Evolutionary conservation across 2,329 filamentous ascomycete species (phyloP).

Genomic region (Aspergillus versicolor): DNA sequence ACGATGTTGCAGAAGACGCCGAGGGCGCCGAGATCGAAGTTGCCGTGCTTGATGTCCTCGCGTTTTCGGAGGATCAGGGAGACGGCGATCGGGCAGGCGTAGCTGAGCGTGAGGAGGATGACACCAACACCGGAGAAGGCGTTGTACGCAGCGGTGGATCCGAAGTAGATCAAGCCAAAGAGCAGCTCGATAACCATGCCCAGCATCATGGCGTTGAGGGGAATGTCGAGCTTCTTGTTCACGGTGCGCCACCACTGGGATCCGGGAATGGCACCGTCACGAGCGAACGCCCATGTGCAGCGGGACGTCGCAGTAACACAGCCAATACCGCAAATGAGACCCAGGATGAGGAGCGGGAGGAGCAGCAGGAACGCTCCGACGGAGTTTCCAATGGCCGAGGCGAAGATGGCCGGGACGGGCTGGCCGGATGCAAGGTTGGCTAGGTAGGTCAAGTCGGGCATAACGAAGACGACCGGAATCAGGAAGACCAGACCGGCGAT

Average conservation of each 20-base stretch:
- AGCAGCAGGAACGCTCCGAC: slow-evolving; percentile 72
- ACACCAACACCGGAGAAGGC: slow-evolving; percentile 78
- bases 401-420: slow-evolving; percentile 74
- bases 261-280: slow-evolving; percentile 74
- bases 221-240: slow-evolving; percentile 65
- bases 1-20: slow-evolving; percentile 44
- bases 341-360: slow-evolving; percentile 64
- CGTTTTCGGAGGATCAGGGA: slow-evolving; percentile 63
- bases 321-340: slow-evolving; percentile 73
- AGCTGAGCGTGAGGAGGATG: slow-evolving; percentile 73
- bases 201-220: slow-evolving; percentile 66
- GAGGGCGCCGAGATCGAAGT: slow-evolving; percentile 67
- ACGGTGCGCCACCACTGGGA: slow-evolving; percentile 66
- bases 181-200: slow-evolving; percentile 69
- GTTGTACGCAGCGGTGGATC: slow-evolving; percentile 73
- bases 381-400: slow-evolving; percentile 69
- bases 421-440: slow-evolving; percentile 69
- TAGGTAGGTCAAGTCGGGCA: slow-evolving; percentile 65
- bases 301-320: slow-evolving; percentile 72
- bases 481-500: slow-evolving; percentile 67
- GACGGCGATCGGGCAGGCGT: slow-evolving; percentile 73
- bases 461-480: slow-evolving; percentile 72
- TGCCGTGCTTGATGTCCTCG: slow-evolving; percentile 62
- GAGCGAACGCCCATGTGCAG: slow-evolving; percentile 74
- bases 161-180: slow-evolving; percentile 76